These are phyloP conservation scores for Coemansia aciculifera DNA, from an alignment of 192 early-diverging fungal species.

Conservation along the genomic window DNA sequence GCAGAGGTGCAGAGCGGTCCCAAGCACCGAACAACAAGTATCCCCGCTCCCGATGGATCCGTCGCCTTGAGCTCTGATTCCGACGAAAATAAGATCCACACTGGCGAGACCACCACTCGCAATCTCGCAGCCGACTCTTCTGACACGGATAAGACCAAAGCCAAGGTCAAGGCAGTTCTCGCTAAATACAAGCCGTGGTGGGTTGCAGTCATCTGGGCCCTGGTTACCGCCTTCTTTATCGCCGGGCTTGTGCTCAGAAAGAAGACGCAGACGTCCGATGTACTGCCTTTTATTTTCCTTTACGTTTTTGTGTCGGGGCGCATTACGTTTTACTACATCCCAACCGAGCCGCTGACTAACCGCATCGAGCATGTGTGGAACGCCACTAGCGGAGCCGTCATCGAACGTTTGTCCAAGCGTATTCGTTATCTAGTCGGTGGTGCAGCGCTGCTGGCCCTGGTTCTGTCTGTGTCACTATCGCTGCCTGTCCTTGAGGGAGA, in stretches of 20 bases:
- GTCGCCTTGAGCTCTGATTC: neutral
- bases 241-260: slow-evolving; percentile 57
- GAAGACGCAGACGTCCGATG: slow-evolving; percentile 39
- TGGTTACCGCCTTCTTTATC: slow-evolving; percentile 63
- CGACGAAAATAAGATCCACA: neutral
- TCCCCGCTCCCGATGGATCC: neutral
- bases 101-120: neutral
- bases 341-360: slow-evolving; percentile 15
- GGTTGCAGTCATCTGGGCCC: slow-evolving; percentile 51
- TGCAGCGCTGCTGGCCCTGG: slow-evolving; percentile 34
- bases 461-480: slow-evolving; percentile 57
- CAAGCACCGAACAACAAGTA: neutral
- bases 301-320: slow-evolving; percentile 59
- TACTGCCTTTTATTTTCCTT: slow-evolving; percentile 48
- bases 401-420: slow-evolving; percentile 33
- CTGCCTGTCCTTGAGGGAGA: slow-evolving; percentile 50
- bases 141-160: neutral
- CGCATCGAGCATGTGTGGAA: slow-evolving; percentile 13
- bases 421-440: slow-evolving; percentile 31
- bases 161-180: slow-evolving; percentile 2
- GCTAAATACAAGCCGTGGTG: slow-evolving; percentile 20
- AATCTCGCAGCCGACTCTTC: neutral
- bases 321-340: slow-evolving; percentile 49
- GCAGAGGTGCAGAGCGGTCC: slow-evolving; percentile 3
- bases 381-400: neutral